A percentile compares a stretch with the other conserved stretches of the same genome.
phyloP scores from a whole-genome alignment of 176 grass and related monocot species.

The Phragmites australis region DNA sequence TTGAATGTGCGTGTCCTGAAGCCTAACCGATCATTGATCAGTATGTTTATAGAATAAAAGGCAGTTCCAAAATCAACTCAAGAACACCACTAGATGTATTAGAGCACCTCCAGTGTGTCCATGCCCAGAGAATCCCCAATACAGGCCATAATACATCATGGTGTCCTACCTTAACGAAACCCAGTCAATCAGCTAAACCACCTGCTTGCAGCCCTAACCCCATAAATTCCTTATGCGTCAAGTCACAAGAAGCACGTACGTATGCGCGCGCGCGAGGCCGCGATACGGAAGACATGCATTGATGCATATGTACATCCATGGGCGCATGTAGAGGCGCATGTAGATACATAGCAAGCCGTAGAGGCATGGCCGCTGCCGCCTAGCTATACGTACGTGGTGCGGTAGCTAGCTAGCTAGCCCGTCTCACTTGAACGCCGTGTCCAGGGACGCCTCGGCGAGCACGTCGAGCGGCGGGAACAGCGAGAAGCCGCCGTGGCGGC shows the following conservation, averaged over 20 bases:
- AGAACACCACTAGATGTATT: conserved; percentile 55
- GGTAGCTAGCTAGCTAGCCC: no score
- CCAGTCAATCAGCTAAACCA: background rate
- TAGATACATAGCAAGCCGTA: background rate
- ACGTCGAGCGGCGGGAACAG: conserved; percentile 67
- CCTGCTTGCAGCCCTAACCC: background rate
- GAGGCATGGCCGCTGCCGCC: background rate
- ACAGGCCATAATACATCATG: conserved; percentile 50
- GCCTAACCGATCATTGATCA: background rate
- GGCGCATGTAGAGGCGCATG: background rate
- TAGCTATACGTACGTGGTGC: background rate
- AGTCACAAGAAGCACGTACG: background rate
- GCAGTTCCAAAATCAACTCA: background rate
- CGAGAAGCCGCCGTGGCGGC: conserved; percentile 60
- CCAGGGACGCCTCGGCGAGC: conserved; percentile 67
- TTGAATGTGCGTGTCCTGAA: no score
- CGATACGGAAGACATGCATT: background rate
- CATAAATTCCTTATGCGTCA: conserved; percentile 19
- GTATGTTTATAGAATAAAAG: background rate
- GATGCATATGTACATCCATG: conserved; percentile 27
- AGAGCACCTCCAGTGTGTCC: background rate
- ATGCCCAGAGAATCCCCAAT: conserved; percentile 4
- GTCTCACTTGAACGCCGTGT: conserved; percentile 68
- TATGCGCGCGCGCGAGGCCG: background rate
- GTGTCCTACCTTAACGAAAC: conserved; percentile 31